Evolutionary conservation across 345 rosid species (phyloP).

Genomic region (Aethionema arabicum): DNA sequence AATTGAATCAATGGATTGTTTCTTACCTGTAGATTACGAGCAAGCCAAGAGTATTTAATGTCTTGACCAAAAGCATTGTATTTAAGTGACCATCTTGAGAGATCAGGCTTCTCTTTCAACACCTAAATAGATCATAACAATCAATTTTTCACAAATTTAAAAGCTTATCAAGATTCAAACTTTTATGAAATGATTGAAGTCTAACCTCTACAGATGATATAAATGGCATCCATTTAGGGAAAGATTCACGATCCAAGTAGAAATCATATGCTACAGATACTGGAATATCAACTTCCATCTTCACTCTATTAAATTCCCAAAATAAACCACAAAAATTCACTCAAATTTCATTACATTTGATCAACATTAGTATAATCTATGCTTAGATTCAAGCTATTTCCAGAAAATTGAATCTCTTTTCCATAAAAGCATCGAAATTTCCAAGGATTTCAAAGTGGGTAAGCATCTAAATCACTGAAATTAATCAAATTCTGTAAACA

Average conservation of each 20-base stretch:
- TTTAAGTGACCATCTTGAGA: conserved; percentile 83
- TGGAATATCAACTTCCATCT: conserved; percentile 42
- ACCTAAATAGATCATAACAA: conserved; percentile 40
- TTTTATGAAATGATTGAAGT: neutral
- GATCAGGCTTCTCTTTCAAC: conserved; percentile 77
- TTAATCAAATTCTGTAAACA: no score
- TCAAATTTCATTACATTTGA: neutral
- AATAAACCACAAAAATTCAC: neutral
- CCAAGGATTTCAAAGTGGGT: neutral
- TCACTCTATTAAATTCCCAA: conserved; percentile 33
- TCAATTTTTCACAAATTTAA: no score
- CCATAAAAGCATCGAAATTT: neutral
- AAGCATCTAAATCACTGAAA: no score
- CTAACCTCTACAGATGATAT: conserved; percentile 36
- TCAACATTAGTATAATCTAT: neutral
- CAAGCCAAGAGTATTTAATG: conserved; percentile 91
- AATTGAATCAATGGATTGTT: neutral
- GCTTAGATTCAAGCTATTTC: neutral
- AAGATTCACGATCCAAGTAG: conserved; percentile 41
- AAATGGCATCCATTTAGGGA: conserved; percentile 45
- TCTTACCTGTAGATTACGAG: conserved; percentile 83
- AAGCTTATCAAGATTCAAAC: neutral
- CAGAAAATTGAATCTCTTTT: neutral
- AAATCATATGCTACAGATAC: conserved; percentile 36
- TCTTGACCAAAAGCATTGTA: conserved; percentile 80